Evolutionary conservation across 2,329 filamentous ascomycete genomes (phyloP), one percentile per base, ranked within the genome.

Genomic region (Penicillium sp.): DNA sequence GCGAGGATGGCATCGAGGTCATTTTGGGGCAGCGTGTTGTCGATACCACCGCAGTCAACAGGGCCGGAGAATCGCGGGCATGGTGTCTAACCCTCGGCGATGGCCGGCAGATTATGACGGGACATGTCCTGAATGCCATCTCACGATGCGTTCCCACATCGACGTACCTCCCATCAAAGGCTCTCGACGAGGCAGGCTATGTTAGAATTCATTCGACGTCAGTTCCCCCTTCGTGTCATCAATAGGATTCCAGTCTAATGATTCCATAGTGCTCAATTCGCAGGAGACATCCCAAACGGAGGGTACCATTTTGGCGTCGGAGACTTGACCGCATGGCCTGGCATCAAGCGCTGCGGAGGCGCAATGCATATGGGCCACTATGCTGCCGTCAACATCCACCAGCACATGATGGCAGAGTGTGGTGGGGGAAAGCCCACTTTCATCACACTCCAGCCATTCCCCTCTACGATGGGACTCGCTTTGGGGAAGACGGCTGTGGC

Each of bases 341-440:
- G 85, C 29, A 88, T 91, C 68, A 90, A 88, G 71, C 82, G 86
- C 30, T 87, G 83, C 54, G 86, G 86, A 16, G 78, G 74, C 11
- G 86, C 86, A 21, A 86, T 90, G 76, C 78, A 85, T 57, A 81
- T 83, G 72, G 86, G 85, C 25, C 78, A 81, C 55, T 73, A 76
- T 45, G 77, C 78, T 3, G 84, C 80, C 5, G 65, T 75, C 37
- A 90, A 90, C 58, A 76, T 85, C 38, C 77, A 86, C 65, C 77
- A 84, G 64, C 67, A 73, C 16, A 79, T 86, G 58, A 60, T 79
- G 30, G 57, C 68, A 37, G 60, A 71, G 36, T 60, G 65, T 16
- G 60, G 53, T 13, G 56, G 59, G 25, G 59, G 63, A 25, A 60
- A 61, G 33, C 73, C 79, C 3, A 62, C 67, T 18, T 77, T 76